Percentiles rank a stretch among this genome's conserved stretches.
Evolutionary conservation across 2,329 filamentous ascomycete genomes (phyloP).

Genomic region (Zopfia rhizophila): DNA sequence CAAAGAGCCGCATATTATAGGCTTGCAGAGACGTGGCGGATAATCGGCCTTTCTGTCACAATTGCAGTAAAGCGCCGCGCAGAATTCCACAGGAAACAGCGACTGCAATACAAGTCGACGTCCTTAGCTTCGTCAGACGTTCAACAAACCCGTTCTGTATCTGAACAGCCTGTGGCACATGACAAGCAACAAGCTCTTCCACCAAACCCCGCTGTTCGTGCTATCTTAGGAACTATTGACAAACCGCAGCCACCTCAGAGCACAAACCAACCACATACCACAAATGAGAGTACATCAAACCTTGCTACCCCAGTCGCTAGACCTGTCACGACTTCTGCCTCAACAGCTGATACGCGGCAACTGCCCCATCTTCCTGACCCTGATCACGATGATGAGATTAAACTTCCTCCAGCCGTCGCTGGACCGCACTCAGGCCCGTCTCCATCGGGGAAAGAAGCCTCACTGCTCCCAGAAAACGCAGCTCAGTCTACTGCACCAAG

Average conservation of each 20-base stretch:
- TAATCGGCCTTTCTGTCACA: constrained; percentile 62
- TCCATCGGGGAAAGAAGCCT: constrained; percentile 8
- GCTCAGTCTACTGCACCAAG: constrained; percentile 20
- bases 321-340: constrained; percentile 43
- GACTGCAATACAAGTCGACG: constrained; percentile 34
- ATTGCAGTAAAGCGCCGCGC: constrained; percentile 58
- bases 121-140: constrained; percentile 20
- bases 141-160: constrained; percentile 16
- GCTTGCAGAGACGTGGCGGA: constrained; percentile 68
- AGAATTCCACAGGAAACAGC: constrained; percentile 41
- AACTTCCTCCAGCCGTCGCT: constrained; percentile 48
- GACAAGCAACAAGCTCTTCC: constrained; percentile 31
- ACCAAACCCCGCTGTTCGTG: constrained; percentile 45
- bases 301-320: constrained; percentile 66
- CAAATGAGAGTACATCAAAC: constrained; percentile 63
- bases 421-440: too few species aligned
- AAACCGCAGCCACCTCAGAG: constrained; percentile 33
- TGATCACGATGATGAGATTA: constrained; percentile 49
- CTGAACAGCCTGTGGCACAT: constrained; percentile 31
- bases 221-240: constrained; percentile 44
- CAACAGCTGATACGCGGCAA: constrained; percentile 14
- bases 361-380: constrained; percentile 42
- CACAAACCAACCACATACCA: constrained; percentile 40
- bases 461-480: constrained; percentile 14
- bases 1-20: constrained; percentile 61